Conservation (phyloP, 345 rosid genomes). For the Firmiana major region DNA sequence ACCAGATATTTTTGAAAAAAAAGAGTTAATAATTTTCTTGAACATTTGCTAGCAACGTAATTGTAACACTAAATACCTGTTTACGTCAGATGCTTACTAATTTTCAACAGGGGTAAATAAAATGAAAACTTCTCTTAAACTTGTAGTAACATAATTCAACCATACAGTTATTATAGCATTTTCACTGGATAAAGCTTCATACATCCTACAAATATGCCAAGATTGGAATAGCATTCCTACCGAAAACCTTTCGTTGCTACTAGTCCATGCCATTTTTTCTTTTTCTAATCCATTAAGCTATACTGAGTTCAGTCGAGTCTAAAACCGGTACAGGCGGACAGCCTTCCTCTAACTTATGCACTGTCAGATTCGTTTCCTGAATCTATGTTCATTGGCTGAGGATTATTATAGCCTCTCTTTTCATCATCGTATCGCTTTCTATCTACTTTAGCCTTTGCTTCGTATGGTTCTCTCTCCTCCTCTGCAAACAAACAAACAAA, state of each 20-base stretch:
- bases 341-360: background rate
- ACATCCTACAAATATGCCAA: background rate
- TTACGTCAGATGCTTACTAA: background rate
- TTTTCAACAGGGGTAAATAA: too few species aligned
- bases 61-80: too few species aligned
- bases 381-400: slow-evolving; percentile 61
- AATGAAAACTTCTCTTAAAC: background rate
- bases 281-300: background rate
- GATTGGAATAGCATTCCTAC: background rate
- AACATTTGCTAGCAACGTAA: too few species aligned
- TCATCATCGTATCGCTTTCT: slow-evolving; percentile 71
- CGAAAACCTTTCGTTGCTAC: background rate
- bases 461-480: slow-evolving; percentile 82
- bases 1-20: too few species aligned
- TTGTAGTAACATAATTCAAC: background rate
- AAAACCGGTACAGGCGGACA: too few species aligned
- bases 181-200: background rate
- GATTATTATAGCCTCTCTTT: slow-evolving; percentile 66
- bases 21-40: too few species aligned
- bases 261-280: background rate
- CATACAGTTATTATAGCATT: too few species aligned
- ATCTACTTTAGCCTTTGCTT: slow-evolving; percentile 70
- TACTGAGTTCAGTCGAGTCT: background rate
- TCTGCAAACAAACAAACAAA: slow-evolving; percentile 21
- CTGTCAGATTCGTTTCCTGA: slow-evolving; percentile 46